Percentiles rank a stretch among this genome's conserved stretches.
Evolutionary conservation across 768 basidiomycete species (phyloP).

Genomic region (Agrocybe pediades): DNA sequence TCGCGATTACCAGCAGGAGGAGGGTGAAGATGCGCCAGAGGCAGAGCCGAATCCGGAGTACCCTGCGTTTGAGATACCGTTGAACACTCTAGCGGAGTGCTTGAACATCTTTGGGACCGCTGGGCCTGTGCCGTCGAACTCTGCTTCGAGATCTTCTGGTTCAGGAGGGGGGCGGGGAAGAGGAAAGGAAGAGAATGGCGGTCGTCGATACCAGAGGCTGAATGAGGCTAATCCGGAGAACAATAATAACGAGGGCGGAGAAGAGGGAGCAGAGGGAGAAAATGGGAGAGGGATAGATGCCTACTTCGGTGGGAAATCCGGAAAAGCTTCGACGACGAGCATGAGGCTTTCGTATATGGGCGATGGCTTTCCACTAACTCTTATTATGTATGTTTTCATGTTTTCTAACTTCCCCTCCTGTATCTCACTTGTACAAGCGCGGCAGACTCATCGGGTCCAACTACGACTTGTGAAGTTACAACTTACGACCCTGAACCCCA

Average conservation of each 20-base stretch:
- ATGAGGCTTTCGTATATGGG: slow-evolving; percentile 87
- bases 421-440: slow-evolving; percentile 42
- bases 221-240: slow-evolving; percentile 48
- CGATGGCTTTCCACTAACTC: slow-evolving; percentile 71
- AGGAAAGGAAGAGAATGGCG: slow-evolving; percentile 6
- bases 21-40: slow-evolving; percentile 15
- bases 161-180: slow-evolving; percentile 7
- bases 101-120: slow-evolving; percentile 94
- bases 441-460: slow-evolving; percentile 80
- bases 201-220: slow-evolving; percentile 6
- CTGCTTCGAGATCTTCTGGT: slow-evolving; percentile 6
- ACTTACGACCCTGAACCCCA: slow-evolving; percentile 85
- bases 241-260: slow-evolving; percentile 38
- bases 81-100: slow-evolving; percentile 85
- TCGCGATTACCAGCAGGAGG: slow-evolving; percentile 19
- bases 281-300: slow-evolving; percentile 52
- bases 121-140: slow-evolving; percentile 37
- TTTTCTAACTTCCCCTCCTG: not conserved
- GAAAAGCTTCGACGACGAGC: slow-evolving; percentile 64
- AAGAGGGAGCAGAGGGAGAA: slow-evolving; percentile 25
- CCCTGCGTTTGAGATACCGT: slow-evolving; percentile 77
- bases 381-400: slow-evolving; percentile 66
- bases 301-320: slow-evolving; percentile 50
- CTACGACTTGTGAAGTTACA: slow-evolving; percentile 83
- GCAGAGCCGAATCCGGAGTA: slow-evolving; percentile 31